Percentiles rank a stretch among this genome's conserved stretches.
phyloP scores from a whole-genome alignment of 2,329 filamentous ascomycete species.

The Ampelomyces quisqualis region DNA sequence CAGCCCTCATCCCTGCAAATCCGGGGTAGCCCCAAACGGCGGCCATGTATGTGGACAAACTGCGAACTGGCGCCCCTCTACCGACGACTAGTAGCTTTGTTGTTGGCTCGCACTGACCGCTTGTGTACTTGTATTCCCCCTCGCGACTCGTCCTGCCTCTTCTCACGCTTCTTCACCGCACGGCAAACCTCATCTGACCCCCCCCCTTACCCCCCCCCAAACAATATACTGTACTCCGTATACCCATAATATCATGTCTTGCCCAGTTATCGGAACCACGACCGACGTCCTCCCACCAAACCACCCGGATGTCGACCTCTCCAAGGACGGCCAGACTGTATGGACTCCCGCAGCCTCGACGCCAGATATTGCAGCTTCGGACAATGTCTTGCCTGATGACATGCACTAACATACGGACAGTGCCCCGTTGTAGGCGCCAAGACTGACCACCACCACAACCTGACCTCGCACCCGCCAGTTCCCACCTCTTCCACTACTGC shows the following conservation, averaged over 20 bases:
- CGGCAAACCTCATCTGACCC: no score
- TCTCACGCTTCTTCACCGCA: background rate
- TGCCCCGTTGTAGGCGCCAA: slow-evolving; percentile 51
- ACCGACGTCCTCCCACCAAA: slow-evolving; percentile 48
- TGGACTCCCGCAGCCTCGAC: background rate
- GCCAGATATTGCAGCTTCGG: no score
- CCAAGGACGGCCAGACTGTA: slow-evolving; percentile 43
- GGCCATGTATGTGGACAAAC: slow-evolving; percentile 1
- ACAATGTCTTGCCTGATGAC: no score
- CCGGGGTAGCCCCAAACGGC: slow-evolving; percentile 19
- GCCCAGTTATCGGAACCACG: slow-evolving; percentile 47
- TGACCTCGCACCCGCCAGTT: slow-evolving; percentile 46
- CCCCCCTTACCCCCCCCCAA: no score
- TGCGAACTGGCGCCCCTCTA: background rate
- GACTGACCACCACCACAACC: slow-evolving; percentile 49
- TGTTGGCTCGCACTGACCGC: background rate
- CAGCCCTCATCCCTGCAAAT: slow-evolving; percentile 12
- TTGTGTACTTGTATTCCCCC: background rate
- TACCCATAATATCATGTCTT: slow-evolving; percentile 33
- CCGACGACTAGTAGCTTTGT: background rate
- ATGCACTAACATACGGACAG: no score
- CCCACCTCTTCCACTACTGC: slow-evolving; percentile 35
- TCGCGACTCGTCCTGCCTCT: background rate
- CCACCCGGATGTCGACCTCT: slow-evolving; percentile 45
- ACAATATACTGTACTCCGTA: no score